Conservation (phyloP, 495 filamentous ascomycete genomes). For the Penicillium cinerascens region DNA sequence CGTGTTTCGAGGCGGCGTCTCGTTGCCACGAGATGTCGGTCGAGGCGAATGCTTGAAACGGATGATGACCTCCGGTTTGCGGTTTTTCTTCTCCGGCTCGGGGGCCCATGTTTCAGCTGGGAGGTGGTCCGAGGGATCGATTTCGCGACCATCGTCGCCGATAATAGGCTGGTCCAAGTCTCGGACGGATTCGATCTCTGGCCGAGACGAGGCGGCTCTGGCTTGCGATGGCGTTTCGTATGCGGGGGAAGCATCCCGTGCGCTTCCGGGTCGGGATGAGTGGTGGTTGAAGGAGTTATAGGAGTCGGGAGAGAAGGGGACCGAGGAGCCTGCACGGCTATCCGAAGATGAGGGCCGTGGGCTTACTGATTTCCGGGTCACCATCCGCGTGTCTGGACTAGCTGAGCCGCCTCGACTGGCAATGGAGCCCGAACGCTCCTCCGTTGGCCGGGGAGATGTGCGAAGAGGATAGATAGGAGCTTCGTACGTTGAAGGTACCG, state of each 20-base stretch:
- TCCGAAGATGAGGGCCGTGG: conserved; percentile 60
- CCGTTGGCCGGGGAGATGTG: conserved; percentile 30
- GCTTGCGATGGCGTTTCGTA: conserved; percentile 45
- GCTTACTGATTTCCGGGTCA: conserved; percentile 71
- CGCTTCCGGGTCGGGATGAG: conserved; percentile 29
- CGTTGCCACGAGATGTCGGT: conserved; percentile 25
- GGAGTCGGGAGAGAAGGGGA: conserved; percentile 87
- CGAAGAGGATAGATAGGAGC: conserved; percentile 36
- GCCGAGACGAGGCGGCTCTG: conserved; percentile 34
- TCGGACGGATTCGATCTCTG: conserved; percentile 32
- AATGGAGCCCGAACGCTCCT: conserved; percentile 20
- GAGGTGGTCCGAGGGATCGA: conserved; percentile 92
- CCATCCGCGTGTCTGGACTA: conserved; percentile 59
- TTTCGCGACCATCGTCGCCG: conserved; percentile 76
- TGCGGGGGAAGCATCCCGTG: conserved; percentile 30
- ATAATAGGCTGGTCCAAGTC: conserved; percentile 57
- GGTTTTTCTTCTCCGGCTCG: conserved; percentile 77
- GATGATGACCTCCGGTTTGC: conserved; percentile 53
- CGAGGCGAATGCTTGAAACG: conserved; percentile 47
- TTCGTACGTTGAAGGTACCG: conserved; percentile 21
- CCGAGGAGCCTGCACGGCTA: conserved; percentile 52
- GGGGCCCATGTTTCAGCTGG: conserved; percentile 90
- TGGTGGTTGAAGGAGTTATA: conserved; percentile 50
- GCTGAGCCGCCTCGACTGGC: conserved; percentile 37
- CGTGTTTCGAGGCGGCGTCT: conserved; percentile 8